Base-by-base conservation (phyloP, 176 grass and related monocot genomes). In the Triticum turgidum region DNA sequence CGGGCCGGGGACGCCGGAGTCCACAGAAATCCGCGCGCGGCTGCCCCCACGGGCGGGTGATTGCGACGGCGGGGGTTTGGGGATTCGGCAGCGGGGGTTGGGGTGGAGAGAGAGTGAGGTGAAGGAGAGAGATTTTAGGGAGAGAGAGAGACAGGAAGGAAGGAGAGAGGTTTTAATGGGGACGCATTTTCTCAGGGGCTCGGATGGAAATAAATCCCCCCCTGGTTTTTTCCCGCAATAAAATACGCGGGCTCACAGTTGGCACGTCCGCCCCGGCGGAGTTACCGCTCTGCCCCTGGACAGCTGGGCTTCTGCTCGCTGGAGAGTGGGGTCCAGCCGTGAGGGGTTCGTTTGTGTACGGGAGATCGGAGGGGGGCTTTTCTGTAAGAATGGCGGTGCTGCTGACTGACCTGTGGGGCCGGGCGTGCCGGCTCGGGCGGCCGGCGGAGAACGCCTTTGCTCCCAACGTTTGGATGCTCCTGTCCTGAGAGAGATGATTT, bases 211-310 rank as follows among this genome's bases (percentile, higher is more conserved):
- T 20, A 30, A 45, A 0, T 3, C 27, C 2, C 24, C 5, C 61
- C 9, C 61, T 18, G 61, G 76, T 47, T 13, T 24, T 24, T 72
- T 14, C 7, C 21, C 21, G 82, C 51, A 84, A 64, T 64, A 84
- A 65, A 75, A 22, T 21, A 47, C 45, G 41, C 62, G 34, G 30
- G 61, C 11, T 17, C 45, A 76, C 86, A 88, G 81, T 17, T 84
- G 75, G 66, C 65, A 24, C 6, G 54, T 21, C 54, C 6, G 3
- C 1, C 18, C 5, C 27, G 3, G 3, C 0, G 29, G 2, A 79
- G 65, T 88, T 89, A 89, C 87, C 1, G 29, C 11, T 18, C 39
- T 89, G 54, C 65, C 81, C 81, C 65, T 79, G 35, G 62, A 17
- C 22, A 61, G 80, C 79, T 34, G 69, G 12, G 24, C 61, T 13